Conservation (phyloP, 1,284 basidiomycete genomes). For the Cryptococcus hybrid region DNA sequence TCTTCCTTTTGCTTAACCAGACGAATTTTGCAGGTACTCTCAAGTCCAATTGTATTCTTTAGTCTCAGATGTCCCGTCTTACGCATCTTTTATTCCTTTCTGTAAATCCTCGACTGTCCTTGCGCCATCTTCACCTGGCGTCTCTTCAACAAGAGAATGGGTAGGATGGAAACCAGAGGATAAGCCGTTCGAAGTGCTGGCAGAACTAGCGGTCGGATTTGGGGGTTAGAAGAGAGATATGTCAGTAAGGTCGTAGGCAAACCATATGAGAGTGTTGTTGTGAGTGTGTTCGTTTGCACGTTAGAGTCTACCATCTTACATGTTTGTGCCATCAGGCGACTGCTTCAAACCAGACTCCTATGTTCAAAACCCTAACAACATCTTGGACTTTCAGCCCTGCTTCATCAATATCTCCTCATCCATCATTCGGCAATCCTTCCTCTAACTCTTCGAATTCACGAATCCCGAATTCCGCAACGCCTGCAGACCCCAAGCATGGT, state of each 20-base stretch:
- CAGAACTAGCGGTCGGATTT: constrained; percentile 86
- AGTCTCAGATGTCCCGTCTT: constrained; percentile 83
- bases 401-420: constrained; percentile 53
- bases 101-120: constrained; percentile 76
- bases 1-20: not conserved
- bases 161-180: constrained; percentile 40
- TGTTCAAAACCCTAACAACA: constrained; percentile 83
- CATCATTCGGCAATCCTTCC: constrained; percentile 14
- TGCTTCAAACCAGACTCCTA: constrained; percentile 67
- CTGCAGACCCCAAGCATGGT: constrained; percentile 29
- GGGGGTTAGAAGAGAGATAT: constrained; percentile 84
- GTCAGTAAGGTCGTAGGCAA: constrained; percentile 76
- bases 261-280: constrained; percentile 74
- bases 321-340: constrained; percentile 57
- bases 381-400: constrained; percentile 71
- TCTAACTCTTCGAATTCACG: constrained; percentile 9
- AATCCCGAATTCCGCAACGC: constrained; percentile 9
- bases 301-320: not conserved
- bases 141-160: constrained; percentile 11
- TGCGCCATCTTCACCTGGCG: constrained; percentile 22
- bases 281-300: constrained; percentile 47
- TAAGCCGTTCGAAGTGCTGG: constrained; percentile 62
- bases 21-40: constrained; percentile 56
- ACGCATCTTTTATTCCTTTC: constrained; percentile 84
- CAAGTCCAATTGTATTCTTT: constrained; percentile 76